phyloP scores from a whole-genome alignment of 116 monocot genomes.

The Dioscorea cayenensis region DNA sequence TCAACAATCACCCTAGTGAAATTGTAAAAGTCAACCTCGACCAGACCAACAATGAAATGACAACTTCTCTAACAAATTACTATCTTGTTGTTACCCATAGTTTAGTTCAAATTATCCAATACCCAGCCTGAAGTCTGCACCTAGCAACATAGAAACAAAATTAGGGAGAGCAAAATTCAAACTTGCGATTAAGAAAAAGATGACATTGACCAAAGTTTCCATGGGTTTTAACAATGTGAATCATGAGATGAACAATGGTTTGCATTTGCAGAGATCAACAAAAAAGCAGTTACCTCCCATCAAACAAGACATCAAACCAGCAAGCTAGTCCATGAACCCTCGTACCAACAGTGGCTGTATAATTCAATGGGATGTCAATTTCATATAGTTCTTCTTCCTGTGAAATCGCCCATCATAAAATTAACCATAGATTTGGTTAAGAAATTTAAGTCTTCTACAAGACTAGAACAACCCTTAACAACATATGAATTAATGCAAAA shows the following conservation, averaged over 20 bases:
- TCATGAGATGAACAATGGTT: neutral
- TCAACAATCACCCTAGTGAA: too few relatives aligned
- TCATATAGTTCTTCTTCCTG: constrained; percentile 99
- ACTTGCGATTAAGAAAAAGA: too few relatives aligned
- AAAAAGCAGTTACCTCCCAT: constrained; percentile 63
- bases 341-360: constrained; percentile 72
- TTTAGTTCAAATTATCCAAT: too few relatives aligned
- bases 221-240: neutral
- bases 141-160: too few relatives aligned
- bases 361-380: constrained; percentile 83
- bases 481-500: too few relatives aligned
- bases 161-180: too few relatives aligned
- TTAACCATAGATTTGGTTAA: neutral
- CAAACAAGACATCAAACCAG: constrained; percentile 98
- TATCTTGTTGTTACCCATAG: too few relatives aligned
- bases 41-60: too few relatives aligned
- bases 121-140: too few relatives aligned
- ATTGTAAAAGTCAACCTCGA: too few relatives aligned
- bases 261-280: neutral
- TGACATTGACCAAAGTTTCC: neutral
- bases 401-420: neutral
- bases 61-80: too few relatives aligned
- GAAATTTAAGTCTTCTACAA: neutral
- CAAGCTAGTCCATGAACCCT: constrained; percentile 95
- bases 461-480: too few relatives aligned